Base-by-base conservation (phyloP, 1,284 basidiomycete genomes). In the Vanrija sp. region DNA sequence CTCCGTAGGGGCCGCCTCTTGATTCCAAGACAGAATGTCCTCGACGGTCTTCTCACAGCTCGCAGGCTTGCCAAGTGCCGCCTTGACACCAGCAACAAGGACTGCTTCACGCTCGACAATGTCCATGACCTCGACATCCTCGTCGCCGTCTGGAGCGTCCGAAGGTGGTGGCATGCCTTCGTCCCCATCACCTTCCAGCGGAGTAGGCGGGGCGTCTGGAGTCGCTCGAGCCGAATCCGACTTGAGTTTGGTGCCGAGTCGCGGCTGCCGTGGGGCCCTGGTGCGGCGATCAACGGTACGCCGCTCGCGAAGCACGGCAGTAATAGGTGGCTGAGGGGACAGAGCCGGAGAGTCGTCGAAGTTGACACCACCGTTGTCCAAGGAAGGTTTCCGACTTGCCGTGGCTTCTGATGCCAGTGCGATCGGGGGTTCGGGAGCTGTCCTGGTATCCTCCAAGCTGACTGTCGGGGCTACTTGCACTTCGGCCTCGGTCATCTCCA, bases 11-110 rank as follows among this genome's bases (percentile, higher is more conserved):
- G 65, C 66, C 5, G 62, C 61, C 1, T 51, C 51, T 15, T 61
- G 40, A 46, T 72, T 72, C 68, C 65, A 69, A 21, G 57, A 52
- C 8, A 67, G 38, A 14, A 72, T 63, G 2, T 54, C 49, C 9
- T 62, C 59, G 9, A 66, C 49, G 28, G 67, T 58, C 34, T 34
- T 34, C 12, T 34, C 34, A 34, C 2, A 60, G 28, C 10, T 52
- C 34, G 19, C 38, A 8, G 49, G 53, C 15, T 12, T 38, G 14
- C 58, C 29, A 5, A 52, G 43, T 14, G 55, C 48, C 3, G 19
- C 29, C n/a, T 65, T 67, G 49, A 69, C 59, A 10, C 59, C 62
- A 6, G 50, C 44, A 6, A 68, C 44, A 6, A 51, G 42, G 6
- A 42, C 62, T 6, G 57, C 54, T 16, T 62, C 58, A 28, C 58